Evolutionary conservation across 257 asterid species (phyloP), one percentile per base, ranked within the genome.

Genomic region (Ophiorrhiza pumila): DNA sequence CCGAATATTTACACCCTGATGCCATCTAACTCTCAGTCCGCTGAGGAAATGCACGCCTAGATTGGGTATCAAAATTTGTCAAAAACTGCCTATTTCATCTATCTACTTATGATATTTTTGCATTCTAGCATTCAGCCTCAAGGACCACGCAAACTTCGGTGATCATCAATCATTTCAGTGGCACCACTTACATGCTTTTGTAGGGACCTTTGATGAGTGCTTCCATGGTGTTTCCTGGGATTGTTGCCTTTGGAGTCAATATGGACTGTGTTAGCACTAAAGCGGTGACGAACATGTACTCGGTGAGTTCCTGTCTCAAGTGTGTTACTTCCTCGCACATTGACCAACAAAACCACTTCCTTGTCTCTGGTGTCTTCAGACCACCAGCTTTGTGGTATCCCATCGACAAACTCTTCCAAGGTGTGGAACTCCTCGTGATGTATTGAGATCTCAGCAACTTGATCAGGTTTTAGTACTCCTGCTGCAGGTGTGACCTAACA

Each of bases 331-430:
- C 96, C 93, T 59, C 77, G 77, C 57, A 92, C 78, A 29, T 77
- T 82, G 65, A 92, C 86, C 73, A 87, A 23, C 83, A 92, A 82
- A 31, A 87, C 62, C 39, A 85, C 89, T 83, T 90, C 93, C 77
- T 87, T 89, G 13, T 88, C 95, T 72, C 87, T 89, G 22, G 87
- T 83, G 71, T 92, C 96, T 72, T 90, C 89, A 0, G 93, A 87
- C 95, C 96, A 85, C 96, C 94, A 86, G 78, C 90, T 85, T 14
- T 90, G 97, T 35, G 96, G 88, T 11, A 76, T 18, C 56, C 97
- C 91, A 2, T 92, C 92, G 0, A 78, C 80, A n/a, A 74, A 81
- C 46, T 90, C 92, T 60, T 87, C 98, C 71, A 80, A 63, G 42
- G 83, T 81, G 74, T 82, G 85, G 80, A 72, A 80, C 68, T 88